These are phyloP conservation scores for Colletotrichum chrysophilum DNA, from an alignment of 2,329 filamentous ascomycete genomes.

Conservation along the genomic window DNA sequence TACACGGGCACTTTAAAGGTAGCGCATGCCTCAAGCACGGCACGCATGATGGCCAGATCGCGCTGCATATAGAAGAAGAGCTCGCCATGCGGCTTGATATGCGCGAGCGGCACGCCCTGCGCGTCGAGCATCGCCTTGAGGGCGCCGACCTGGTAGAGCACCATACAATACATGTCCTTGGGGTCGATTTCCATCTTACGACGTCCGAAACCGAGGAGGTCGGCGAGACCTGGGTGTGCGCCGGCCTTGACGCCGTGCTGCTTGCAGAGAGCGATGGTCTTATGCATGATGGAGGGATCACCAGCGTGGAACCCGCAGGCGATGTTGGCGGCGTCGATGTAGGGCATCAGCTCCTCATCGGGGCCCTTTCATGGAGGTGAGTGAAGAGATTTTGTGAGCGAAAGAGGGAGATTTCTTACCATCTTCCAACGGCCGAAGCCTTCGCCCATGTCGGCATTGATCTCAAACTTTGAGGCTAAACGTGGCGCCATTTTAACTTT, in stretches of 20 bases:
- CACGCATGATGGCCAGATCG: constrained; percentile 29
- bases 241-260: constrained; percentile 60
- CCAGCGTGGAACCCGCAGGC: constrained; percentile 66
- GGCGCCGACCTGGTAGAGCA: constrained; percentile 68
- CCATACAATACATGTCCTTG: constrained; percentile 61
- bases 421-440: constrained; percentile 50
- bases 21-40: constrained; percentile 30
- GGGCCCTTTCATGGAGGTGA: background rate
- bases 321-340: constrained; percentile 68
- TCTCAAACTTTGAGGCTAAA: constrained; percentile 23
- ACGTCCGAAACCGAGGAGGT: constrained; percentile 68
- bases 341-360: constrained; percentile 52
- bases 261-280: constrained; percentile 64
- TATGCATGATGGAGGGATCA: constrained; percentile 68
- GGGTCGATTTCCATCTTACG: constrained; percentile 64
- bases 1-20: constrained; percentile 34
- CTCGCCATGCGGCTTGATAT: constrained; percentile 59
- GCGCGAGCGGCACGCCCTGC: constrained; percentile 60
- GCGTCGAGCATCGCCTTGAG: constrained; percentile 63
- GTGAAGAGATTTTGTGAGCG: background rate
- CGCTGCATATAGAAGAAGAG: constrained; percentile 50
- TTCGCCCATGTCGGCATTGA: constrained; percentile 60
- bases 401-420: constrained; percentile 8
- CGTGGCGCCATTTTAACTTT: background rate
- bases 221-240: constrained; percentile 69